Evolutionary conservation across 805 yeast genomes (phyloP), one percentile per base, ranked within the genome.

Genomic region (Kodamaea lidongshanica): DNA sequence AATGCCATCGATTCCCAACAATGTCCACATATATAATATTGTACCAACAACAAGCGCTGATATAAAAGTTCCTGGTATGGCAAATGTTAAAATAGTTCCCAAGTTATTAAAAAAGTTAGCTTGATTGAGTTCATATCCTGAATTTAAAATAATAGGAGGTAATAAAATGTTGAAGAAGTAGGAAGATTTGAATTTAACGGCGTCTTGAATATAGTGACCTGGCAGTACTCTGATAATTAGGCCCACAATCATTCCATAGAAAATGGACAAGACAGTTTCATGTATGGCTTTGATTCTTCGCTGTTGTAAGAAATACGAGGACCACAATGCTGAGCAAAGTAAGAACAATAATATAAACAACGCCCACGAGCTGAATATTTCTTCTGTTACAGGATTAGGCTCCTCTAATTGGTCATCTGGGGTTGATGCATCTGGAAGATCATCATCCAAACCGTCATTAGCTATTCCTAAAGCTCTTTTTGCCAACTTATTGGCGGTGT

Each of bases 291-390:
- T 88, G 46, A 92, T 89, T 41, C 92, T 72, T 45, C 85, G 73
- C 47, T 86, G 95, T 49, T 89, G 95, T 28, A 92, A 65, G 52
- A 83, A 89, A 58, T 89, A 92, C 17, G 94, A 80, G 3, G 96
- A 85, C 96, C 96, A 92, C 30, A 92, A 63, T 0, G 98, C 96
- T 6, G 88, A 72, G 35, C 89, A 81, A 26, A 92, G 63, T 25
- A 92, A 65, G 34, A 82, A 74, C 28, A 92, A 54, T 40, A 92
- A 67, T 36, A 92, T 94, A 56, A 87, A 88, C 17, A 92, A 61
- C 0, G 98, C 97, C 99, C 98, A 92, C 0, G 96, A 86, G 4
- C 95, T 83, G 55, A 87, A 92, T 45, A 92, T 86, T 56, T 92
- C 99, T 46, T 89, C 96, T 3, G 89, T 77, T 12, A 86, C 81